These are phyloP conservation scores for Gracilariopsis chorda DNA, from an alignment of 23 red algal genomes.

Conservation along the genomic window DNA sequence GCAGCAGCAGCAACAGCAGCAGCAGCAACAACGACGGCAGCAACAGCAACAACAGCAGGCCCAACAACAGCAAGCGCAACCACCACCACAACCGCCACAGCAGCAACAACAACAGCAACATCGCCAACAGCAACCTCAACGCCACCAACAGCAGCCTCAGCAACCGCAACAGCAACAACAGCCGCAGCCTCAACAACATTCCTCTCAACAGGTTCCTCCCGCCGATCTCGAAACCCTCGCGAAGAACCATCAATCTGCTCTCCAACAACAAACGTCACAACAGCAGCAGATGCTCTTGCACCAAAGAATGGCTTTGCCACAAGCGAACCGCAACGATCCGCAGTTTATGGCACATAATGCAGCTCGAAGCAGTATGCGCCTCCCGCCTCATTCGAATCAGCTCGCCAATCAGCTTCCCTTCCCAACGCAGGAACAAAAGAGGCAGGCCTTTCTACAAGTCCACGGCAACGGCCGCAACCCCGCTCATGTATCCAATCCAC, in stretches of 20 bases:
- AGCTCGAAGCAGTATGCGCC: not conserved
- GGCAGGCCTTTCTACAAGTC: not conserved
- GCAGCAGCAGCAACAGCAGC: conserved; percentile 13
- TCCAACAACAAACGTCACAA: not conserved
- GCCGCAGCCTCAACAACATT: not conserved
- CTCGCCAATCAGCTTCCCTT: not conserved
- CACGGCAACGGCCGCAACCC: not conserved
- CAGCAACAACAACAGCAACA: conserved; percentile 36
- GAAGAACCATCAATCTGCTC: not conserved
- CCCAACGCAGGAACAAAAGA: not conserved
- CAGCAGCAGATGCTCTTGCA: conserved; percentile 7
- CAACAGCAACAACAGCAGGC: conserved; percentile 12
- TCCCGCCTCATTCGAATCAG: not conserved
- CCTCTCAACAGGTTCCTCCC: not conserved
- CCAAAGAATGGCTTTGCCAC: not conserved
- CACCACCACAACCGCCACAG: not conserved
- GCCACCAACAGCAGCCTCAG: not conserved
- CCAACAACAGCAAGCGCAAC: not conserved
- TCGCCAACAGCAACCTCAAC: not conserved
- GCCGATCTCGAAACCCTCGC: not conserved
- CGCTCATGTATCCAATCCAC: not conserved
- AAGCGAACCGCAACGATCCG: not conserved
- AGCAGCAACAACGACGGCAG: conserved; percentile 23
- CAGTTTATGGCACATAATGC: not conserved
- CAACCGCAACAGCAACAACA: not conserved